Conservation (phyloP, 2,329 filamentous ascomycete species). For the Blastomyces emzantsi region DNA sequence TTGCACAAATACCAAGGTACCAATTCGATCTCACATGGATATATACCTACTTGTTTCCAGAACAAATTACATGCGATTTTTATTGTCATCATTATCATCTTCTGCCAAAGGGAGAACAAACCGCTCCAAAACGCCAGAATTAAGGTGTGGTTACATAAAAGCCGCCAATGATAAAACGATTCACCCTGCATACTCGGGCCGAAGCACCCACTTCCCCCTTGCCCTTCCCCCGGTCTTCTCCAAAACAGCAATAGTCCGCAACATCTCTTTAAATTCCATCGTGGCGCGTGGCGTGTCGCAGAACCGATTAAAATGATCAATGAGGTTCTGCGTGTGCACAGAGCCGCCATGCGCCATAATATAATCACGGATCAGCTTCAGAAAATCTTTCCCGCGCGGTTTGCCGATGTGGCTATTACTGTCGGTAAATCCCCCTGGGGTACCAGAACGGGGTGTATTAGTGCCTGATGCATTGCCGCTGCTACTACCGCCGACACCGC, state of each 20-base stretch:
- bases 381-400: constrained; percentile 53
- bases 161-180: neutral
- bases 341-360: constrained; percentile 67
- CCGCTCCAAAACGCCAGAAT: too few species aligned
- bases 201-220: constrained; percentile 50
- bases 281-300: constrained; percentile 61
- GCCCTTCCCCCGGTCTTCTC: constrained; percentile 45
- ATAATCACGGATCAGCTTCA: constrained; percentile 66
- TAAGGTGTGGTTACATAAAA: neutral
- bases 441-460: constrained; percentile 35
- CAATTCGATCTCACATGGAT: neutral
- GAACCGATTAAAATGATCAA: constrained; percentile 80
- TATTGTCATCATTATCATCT: neutral
- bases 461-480: constrained; percentile 30
- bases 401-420: neutral
- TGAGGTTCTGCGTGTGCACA: constrained; percentile 72
- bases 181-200: constrained; percentile 42
- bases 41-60: neutral
- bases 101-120: neutral
- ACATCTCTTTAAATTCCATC: constrained; percentile 70
- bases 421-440: constrained; percentile 22
- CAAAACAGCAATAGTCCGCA: constrained; percentile 66
- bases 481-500: constrained; percentile 17
- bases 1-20: neutral
- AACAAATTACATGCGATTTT: neutral